These are phyloP conservation scores for Marvania coccoides DNA, from an alignment of 139 green algal genomes.

Conservation along the genomic window DNA sequence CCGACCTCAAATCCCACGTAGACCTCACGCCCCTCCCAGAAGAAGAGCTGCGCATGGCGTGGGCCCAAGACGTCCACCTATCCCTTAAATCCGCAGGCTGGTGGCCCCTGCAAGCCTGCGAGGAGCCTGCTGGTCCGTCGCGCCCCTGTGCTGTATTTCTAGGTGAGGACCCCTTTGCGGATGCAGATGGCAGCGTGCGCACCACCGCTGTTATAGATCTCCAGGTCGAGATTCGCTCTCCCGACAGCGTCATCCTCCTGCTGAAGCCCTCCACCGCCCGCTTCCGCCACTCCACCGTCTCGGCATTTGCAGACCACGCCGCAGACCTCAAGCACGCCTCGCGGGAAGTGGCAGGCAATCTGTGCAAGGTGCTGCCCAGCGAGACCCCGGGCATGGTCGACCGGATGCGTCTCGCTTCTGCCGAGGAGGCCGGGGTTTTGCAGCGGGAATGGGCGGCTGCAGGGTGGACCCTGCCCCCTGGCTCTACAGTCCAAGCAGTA, in stretches of 20 bases:
- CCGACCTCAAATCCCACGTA: constrained; percentile 1
- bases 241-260: neutral
- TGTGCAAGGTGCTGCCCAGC: neutral
- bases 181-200: neutral
- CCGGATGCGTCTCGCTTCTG: neutral
- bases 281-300: constrained; percentile 8
- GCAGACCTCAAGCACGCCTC: neutral
- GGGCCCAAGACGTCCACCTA: neutral
- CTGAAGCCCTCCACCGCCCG: neutral
- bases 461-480: constrained; percentile 2
- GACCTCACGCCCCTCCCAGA: neutral
- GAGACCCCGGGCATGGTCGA: neutral
- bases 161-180: neutral
- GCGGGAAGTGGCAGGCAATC: neutral
- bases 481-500: neutral
- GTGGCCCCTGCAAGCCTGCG: neutral
- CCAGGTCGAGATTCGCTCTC: neutral
- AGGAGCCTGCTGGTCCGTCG: too few relatives aligned
- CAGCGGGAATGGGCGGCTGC: constrained; percentile 1
- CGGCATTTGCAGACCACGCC: neutral
- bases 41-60: neutral
- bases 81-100: constrained; percentile 1
- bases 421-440: neutral
- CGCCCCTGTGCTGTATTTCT: too few relatives aligned
- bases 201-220: neutral